Conservation (phyloP, 129 eudicot species). For the Erigeron canadensis region DNA sequence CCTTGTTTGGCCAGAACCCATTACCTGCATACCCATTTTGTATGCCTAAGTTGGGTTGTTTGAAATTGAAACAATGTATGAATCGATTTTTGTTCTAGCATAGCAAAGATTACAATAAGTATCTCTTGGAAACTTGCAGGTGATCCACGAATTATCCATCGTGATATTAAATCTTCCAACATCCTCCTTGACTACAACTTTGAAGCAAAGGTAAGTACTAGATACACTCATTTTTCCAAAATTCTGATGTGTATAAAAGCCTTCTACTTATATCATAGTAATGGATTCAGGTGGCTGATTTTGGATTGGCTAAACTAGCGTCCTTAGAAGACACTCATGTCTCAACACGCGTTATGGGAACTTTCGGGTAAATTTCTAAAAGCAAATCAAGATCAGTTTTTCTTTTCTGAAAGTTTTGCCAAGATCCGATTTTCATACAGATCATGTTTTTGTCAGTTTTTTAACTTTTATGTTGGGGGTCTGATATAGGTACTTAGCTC, state of each 20-base stretch:
- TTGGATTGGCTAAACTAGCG: conserved; percentile 83
- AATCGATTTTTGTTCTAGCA: neutral
- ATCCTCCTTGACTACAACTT: conserved; percentile 73
- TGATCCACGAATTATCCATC: conserved; percentile 81
- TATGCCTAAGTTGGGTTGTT: too few relatives aligned
- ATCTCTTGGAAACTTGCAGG: conserved; percentile 42
- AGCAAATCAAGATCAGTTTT: neutral
- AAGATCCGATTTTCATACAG: neutral
- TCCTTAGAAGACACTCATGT: conserved; percentile 75
- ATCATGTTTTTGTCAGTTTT: neutral
- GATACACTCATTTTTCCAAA: neutral
- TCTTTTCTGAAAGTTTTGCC: neutral
- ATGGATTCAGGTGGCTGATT: conserved; percentile 80
- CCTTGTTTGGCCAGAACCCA: too few relatives aligned
- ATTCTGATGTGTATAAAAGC: neutral
- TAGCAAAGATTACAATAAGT: neutral
- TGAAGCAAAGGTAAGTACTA: conserved; percentile 69
- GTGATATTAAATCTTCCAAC: conserved; percentile 87
- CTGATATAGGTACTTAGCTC: conserved; percentile 73
- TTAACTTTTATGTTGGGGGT: neutral
- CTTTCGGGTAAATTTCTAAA: conserved; percentile 65
- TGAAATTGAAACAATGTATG: neutral
- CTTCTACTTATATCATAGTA: conserved; percentile 6
- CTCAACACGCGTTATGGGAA: conserved; percentile 94
- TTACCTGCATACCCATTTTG: too few relatives aligned